Evolutionary conservation across 2,329 filamentous ascomycete species (phyloP).

Genomic region (Macrophomina phaseolina): DNA sequence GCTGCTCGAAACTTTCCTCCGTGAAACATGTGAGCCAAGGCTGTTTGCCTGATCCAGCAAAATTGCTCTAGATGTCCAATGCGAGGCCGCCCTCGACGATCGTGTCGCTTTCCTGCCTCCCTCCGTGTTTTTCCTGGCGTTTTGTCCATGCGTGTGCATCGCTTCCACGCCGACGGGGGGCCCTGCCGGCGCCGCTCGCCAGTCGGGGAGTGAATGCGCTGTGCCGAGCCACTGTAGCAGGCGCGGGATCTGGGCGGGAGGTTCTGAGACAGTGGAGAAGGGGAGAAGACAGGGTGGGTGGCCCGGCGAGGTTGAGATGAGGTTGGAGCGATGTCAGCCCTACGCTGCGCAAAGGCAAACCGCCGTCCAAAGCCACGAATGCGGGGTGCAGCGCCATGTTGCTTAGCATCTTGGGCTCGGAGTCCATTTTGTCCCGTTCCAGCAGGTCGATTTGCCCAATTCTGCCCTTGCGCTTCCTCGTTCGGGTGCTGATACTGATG

Average conservation of each 20-base stretch:
- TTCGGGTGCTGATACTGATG: constrained; percentile 14
- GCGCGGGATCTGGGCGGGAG: too few relatives aligned
- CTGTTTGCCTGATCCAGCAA: constrained; percentile 11
- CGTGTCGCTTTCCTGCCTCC: neutral
- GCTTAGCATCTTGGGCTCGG: constrained; percentile 9
- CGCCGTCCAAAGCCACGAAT: constrained; percentile 7
- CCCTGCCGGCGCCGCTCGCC: neutral
- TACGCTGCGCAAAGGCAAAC: constrained; percentile 1
- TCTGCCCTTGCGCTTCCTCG: constrained; percentile 14
- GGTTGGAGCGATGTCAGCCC: constrained; percentile 17
- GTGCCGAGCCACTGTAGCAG: neutral
- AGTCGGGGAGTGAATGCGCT: neutral
- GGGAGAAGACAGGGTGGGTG: neutral
- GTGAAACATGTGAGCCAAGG: neutral
- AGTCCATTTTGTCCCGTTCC: constrained; percentile 9
- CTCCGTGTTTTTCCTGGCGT: neutral
- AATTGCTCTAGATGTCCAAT: constrained; percentile 2
- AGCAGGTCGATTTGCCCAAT: constrained; percentile 16
- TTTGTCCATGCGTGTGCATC: too few relatives aligned
- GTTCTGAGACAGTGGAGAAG: too few relatives aligned
- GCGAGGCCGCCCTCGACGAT: constrained; percentile 13
- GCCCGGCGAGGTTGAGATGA: neutral
- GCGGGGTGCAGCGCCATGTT: constrained; percentile 18
- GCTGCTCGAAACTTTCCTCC: neutral
- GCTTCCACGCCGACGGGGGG: too few relatives aligned